Percentiles rank a stretch among this genome's conserved stretches.
Evolutionary conservation across 352 stramenopile genomes (phyloP).

Genomic region (Globisporangium lucens): DNA sequence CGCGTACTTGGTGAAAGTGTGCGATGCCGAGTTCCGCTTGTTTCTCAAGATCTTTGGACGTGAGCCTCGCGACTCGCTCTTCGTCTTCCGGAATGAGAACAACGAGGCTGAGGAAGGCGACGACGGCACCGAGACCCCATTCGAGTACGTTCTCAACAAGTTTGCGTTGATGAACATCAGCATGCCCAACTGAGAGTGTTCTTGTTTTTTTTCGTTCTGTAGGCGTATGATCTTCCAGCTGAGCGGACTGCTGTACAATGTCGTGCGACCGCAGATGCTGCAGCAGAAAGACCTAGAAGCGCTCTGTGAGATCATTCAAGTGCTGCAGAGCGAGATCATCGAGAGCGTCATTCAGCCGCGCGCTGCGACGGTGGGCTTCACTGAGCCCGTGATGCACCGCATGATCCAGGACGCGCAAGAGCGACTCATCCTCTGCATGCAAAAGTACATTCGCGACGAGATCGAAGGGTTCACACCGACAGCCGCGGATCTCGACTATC

Average conservation of each 20-base stretch:
- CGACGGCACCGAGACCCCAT: constrained; percentile 48
- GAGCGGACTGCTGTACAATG: constrained; percentile 68
- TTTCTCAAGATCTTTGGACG: constrained; percentile 72
- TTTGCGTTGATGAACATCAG: background rate
- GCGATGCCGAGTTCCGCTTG: constrained; percentile 68
- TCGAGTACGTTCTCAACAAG: constrained; percentile 45
- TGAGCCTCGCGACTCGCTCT: constrained; percentile 55
- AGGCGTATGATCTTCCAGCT: constrained; percentile 80
- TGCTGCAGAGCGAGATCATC: constrained; percentile 74
- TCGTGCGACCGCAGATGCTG: constrained; percentile 61
- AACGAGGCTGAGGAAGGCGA: constrained; percentile 33
- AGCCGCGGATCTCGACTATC: constrained; percentile 61
- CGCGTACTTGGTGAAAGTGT: constrained; percentile 64
- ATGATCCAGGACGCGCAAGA: constrained; percentile 86
- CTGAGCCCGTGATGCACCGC: constrained; percentile 75
- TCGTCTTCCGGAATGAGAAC: constrained; percentile 36
- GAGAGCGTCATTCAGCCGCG: constrained; percentile 65
- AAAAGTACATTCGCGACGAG: constrained; percentile 83
- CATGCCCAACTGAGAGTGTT: background rate
- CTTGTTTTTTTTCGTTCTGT: background rate
- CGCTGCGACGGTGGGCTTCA: constrained; percentile 40
- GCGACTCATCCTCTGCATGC: constrained; percentile 77
- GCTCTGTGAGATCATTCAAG: constrained; percentile 77
- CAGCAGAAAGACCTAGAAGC: constrained; percentile 73
- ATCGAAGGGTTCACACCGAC: constrained; percentile 74